Conservation (phyloP, 2,329 filamentous ascomycete genomes). For the Plectosphaerella sp. region DNA sequence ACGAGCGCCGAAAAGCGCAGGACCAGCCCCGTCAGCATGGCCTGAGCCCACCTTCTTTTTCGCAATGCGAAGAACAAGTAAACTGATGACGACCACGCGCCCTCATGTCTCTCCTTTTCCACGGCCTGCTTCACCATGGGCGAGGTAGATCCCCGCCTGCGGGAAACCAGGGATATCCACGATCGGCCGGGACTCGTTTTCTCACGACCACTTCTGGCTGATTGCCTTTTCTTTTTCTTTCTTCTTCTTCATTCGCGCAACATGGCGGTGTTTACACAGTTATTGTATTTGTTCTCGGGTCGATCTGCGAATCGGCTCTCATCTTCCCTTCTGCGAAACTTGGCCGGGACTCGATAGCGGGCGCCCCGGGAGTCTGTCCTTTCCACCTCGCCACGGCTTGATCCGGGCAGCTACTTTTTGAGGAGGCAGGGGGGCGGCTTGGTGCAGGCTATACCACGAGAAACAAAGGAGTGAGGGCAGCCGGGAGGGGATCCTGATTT, state of each 20-base stretch:
- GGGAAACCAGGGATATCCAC: conserved; percentile 8
- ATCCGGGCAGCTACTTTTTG: neutral
- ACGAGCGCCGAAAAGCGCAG: conserved; percentile 90
- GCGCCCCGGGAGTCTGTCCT: neutral
- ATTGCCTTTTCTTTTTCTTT: neutral
- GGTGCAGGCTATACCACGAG: neutral
- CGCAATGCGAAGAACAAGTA: neutral
- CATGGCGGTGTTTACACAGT: neutral
- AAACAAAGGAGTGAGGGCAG: neutral
- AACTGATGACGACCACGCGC: conserved; percentile 14
- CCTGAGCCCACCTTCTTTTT: neutral
- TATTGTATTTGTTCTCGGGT: neutral
- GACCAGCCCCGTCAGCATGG: conserved; percentile 34
- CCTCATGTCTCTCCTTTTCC: conserved; percentile 12
- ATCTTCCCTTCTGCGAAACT: neutral
- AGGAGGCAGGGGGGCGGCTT: neutral
- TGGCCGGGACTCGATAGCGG: neutral
- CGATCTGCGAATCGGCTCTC: neutral
- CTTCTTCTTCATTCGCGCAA: neutral
- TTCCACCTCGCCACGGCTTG: neutral
- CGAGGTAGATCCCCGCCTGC: conserved; percentile 11
- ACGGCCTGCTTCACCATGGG: conserved; percentile 8
- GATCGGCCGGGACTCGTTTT: conserved; percentile 8
- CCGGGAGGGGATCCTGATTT: neutral
- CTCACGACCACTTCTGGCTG: neutral